Evolutionary conservation across 2,329 filamentous ascomycete species (phyloP).

Genomic region (Pseudogymnoascus sp.): DNA sequence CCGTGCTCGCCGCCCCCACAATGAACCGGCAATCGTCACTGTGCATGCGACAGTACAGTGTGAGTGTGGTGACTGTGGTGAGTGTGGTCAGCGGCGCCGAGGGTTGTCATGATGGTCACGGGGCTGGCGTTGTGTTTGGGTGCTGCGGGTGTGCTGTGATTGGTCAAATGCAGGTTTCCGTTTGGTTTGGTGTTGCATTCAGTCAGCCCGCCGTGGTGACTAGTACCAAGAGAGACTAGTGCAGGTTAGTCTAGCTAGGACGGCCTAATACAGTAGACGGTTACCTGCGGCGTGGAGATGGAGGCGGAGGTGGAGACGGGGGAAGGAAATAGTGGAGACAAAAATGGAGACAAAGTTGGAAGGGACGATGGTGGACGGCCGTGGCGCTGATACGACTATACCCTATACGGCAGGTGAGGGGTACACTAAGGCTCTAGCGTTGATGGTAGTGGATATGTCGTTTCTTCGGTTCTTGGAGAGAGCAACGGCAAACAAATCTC

Average conservation of each 20-base stretch:
- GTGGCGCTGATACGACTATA: background rate
- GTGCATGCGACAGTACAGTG: background rate
- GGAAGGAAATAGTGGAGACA: background rate
- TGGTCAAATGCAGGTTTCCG: no score
- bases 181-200: background rate
- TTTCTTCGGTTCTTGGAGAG: slow-evolving; percentile 5
- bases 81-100: background rate
- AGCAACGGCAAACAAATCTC: background rate
- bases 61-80: background rate
- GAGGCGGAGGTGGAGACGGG: background rate
- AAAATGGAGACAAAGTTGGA: background rate
- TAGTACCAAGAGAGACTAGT: background rate
- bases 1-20: slow-evolving; percentile 2
- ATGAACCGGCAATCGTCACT: slow-evolving; percentile 1
- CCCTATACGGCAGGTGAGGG: slow-evolving; percentile 1
- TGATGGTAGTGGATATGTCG: background rate
- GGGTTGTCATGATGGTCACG: background rate
- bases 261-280: background rate
- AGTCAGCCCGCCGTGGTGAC: background rate
- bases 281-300: slow-evolving; percentile 5
- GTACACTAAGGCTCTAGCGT: background rate
- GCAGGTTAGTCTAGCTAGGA: no score
- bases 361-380: background rate
- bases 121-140: background rate
- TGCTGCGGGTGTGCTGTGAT: no score